Evolutionary conservation across 2,329 filamentous ascomycete species (phyloP), one percentile per base, ranked within the genome.

Genomic region (Cordyceps cateniannulata): DNA sequence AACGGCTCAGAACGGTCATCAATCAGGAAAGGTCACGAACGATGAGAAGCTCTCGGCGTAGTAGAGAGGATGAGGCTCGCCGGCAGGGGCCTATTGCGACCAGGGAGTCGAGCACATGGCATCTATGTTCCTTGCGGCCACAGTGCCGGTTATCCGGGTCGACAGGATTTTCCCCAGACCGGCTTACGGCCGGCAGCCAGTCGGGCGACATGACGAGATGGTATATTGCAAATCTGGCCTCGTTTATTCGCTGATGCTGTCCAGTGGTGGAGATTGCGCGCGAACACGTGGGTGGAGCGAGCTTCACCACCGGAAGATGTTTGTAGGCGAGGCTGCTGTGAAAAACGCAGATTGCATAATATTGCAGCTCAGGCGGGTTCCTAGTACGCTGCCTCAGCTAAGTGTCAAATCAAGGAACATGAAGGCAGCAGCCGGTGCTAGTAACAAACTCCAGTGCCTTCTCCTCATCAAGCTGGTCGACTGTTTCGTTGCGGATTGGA

Each of bases 231-330:
- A 44, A 44, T 44, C 29, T 54, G 38, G 10, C 25, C 22, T 5
- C 51, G 24, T 29, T 20, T 54, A 54, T 54, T 54, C 51, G 51
- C 51, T 29, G 18, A 54, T 54, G 51, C 22, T 9, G 24, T 24
- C 18, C 18, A 7, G 38, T 22, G 38, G 51, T 54, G 51, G 51
- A 44, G 51, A 44, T 44, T 38, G 24, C 40, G 24, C 20, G 5
- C 16, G 24, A 44, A 54, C 51, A 54, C 51, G 51, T 54, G 51
- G 51, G 51, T 54, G 51, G 51, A 54, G 51, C 51, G 51, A 54
- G 38, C 24, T 29, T 44, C 10, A 5, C 10, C 16, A 16, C 24
- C 51, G 29, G 24, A 27, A 29, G 48, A n/a, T 40, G 3, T n/a
- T 5, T 6, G 38, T 20, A 9, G 10, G 16, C 47, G 20, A 32